Percentiles rank a stretch among this genome's conserved stretches.
Conservation (phyloP, 805 yeast genomes). For the Lipomyces chichibuensis region DNA sequence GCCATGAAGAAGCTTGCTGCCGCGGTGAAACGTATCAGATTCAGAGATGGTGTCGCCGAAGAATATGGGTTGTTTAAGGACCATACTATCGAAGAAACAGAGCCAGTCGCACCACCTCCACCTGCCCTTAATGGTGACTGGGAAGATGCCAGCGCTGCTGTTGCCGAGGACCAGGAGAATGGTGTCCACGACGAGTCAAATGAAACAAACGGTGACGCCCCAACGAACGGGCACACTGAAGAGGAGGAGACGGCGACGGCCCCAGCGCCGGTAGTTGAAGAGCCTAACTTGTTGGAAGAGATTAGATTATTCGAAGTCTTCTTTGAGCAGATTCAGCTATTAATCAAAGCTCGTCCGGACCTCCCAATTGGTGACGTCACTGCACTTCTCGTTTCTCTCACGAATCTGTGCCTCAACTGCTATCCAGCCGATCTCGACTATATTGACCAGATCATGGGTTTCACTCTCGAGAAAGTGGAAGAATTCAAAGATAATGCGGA, state of each 20-base stretch:
- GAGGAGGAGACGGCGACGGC: slow-evolving; percentile 25
- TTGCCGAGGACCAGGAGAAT: slow-evolving; percentile 16
- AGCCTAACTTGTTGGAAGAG: slow-evolving; percentile 35
- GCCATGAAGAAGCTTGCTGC: slow-evolving; percentile 32
- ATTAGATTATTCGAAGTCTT: slow-evolving; percentile 61
- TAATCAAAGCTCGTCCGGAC: slow-evolving; percentile 63
- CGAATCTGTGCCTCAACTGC: slow-evolving; percentile 64
- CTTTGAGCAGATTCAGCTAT: slow-evolving; percentile 62
- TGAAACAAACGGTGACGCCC: slow-evolving; percentile 11
- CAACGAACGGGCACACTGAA: slow-evolving; percentile 30
- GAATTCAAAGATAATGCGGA: slow-evolving; percentile 37
- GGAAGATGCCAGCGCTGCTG: slow-evolving; percentile 27
- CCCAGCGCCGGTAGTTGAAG: slow-evolving; percentile 18
- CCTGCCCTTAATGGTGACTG: slow-evolving; percentile 35
- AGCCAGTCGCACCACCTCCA: slow-evolving; percentile 29
- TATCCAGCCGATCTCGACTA: slow-evolving; percentile 65
- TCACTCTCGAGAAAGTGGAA: slow-evolving; percentile 44
- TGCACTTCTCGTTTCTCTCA: slow-evolving; percentile 64
- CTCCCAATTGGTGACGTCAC: slow-evolving; percentile 69
- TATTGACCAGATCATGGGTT: slow-evolving; percentile 63
- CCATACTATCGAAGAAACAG: slow-evolving; percentile 30
- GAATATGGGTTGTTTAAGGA: slow-evolving; percentile 32
- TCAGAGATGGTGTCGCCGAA: slow-evolving; percentile 33
- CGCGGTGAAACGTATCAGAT: slow-evolving; percentile 34
- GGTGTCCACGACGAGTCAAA: slow-evolving; percentile 6